phyloP scores from a whole-genome alignment of 2,329 filamentous ascomycete species.

The Septoria linicola region DNA sequence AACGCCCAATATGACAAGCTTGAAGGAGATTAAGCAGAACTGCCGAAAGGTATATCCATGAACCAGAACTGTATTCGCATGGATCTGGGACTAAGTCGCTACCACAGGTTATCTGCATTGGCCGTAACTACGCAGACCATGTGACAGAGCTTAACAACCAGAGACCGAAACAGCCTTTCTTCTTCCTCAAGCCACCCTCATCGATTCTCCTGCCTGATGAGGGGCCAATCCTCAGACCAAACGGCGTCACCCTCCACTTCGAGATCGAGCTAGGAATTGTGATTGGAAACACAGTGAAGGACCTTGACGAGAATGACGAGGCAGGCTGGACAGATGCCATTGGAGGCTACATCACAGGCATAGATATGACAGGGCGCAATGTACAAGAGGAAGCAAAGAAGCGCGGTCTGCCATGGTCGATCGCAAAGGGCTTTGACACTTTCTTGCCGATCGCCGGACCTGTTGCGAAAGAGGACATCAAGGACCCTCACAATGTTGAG shows the following conservation, averaged over 20 bases:
- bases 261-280: conserved; percentile 92
- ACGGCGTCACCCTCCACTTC: conserved; percentile 83
- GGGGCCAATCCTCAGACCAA: conserved; percentile 78
- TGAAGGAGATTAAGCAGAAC: conserved; percentile 42
- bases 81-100: conserved; percentile 3
- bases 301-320: conserved; percentile 72
- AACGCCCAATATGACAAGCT: conserved; percentile 22
- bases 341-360: conserved; percentile 81
- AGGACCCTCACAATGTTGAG: conserved; percentile 84
- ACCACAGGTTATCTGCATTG: conserved; percentile 79
- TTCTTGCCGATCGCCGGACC: conserved; percentile 84
- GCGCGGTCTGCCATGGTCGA: conserved; percentile 93
- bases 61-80: neutral
- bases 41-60: conserved; percentile 48
- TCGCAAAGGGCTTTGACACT: conserved; percentile 96
- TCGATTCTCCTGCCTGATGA: conserved; percentile 77
- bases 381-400: conserved; percentile 95
- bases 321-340: conserved; percentile 78
- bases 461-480: conserved; percentile 76
- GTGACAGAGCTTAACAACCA: conserved; percentile 86
- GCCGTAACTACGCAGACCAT: conserved; percentile 96
- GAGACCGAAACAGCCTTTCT: conserved; percentile 92
- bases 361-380: conserved; percentile 97
- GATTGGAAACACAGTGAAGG: conserved; percentile 75
- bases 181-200: conserved; percentile 93